Base-by-base conservation (phyloP, 108 stramenopile species). In the Cyclotella atomus region DNA sequence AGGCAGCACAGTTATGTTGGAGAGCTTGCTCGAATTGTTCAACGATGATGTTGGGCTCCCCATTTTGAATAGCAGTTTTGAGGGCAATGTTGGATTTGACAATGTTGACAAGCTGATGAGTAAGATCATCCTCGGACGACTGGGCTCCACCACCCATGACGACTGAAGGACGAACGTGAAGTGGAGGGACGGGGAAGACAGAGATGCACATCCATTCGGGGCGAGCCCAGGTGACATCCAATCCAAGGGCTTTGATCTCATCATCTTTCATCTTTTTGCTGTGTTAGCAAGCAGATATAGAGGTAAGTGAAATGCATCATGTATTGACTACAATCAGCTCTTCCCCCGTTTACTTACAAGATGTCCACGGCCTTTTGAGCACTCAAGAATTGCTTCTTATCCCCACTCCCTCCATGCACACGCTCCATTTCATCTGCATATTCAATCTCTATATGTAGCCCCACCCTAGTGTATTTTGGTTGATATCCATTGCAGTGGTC, bases 121-220 rank as follows among this genome's bases (percentile, higher is more conserved):
- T 99, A 62, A 99, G 82, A 70, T 99, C 99, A 68, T 99, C 99
- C 62, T 98, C 96, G 25, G 89, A 92, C 19, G 90, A 85, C 28
- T 77, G 80, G 52, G 77, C 65, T 24, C 86, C 88, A 44, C 94
- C 97, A 0, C 91, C 94, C 65, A 89, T 73, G 56, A 74, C 84
- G 27, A 99, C 96, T 32, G 84, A 85, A 55, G 99, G 99, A 14
- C 99, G 97, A n/a, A 99, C 97, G 84, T 99, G 99, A 25, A 97
- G 89, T 9, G 99, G 99, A 20, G 97, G 96, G 28, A 99, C 97
- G 27, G 99, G 98, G 50, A 99, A 80, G 32, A 98, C 99, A 61
- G 97, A 94, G 36, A 97, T 84, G 23, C 98, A 71, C 75, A 98
- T 85, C 98, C 98, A 99, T 65, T 98, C 98, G 2, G 99, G 98